These are phyloP conservation scores for Talaromyces sp. DNA, from an alignment of 2,329 filamentous ascomycete species.

Conservation along the genomic window DNA sequence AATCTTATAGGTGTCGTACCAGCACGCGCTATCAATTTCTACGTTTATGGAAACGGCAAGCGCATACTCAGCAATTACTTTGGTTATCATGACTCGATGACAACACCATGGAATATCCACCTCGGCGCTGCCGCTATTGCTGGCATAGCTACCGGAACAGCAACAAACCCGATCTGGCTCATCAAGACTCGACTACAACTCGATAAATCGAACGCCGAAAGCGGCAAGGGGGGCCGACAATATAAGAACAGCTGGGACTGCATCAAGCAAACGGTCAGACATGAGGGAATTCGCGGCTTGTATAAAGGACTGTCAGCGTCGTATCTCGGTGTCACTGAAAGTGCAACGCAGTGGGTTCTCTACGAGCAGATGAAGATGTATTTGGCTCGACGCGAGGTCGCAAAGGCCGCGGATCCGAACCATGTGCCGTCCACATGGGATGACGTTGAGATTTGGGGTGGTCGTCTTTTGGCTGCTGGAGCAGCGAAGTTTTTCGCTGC, in stretches of 20 bases:
- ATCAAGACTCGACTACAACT: conserved; percentile 91
- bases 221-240: conserved; percentile 55
- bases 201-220: conserved; percentile 74
- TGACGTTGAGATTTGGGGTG: conserved; percentile 70
- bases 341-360: conserved; percentile 86
- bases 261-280: conserved; percentile 71
- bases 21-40: conserved; percentile 89
- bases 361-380: conserved; percentile 87
- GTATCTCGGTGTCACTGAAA: conserved; percentile 87
- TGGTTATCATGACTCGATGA: conserved; percentile 37
- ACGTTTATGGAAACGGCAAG: conserved; percentile 89
- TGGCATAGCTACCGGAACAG: conserved; percentile 81
- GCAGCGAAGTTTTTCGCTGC: conserved; percentile 79
- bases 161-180: conserved; percentile 94
- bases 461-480: conserved; percentile 72
- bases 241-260: conserved; percentile 91
- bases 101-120: conserved; percentile 69
- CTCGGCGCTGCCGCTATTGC: conserved; percentile 72
- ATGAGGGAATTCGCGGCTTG: conserved; percentile 76
- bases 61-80: conserved; percentile 71
- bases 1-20: conserved; percentile 88
- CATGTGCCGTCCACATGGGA: conserved; percentile 69
- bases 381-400: conserved; percentile 63
- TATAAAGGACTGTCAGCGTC: conserved; percentile 90
- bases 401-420: conserved; percentile 55